Conservation (phyloP, 2,329 filamentous ascomycete species). For the Zymoseptoria pseudotritici region DNA sequence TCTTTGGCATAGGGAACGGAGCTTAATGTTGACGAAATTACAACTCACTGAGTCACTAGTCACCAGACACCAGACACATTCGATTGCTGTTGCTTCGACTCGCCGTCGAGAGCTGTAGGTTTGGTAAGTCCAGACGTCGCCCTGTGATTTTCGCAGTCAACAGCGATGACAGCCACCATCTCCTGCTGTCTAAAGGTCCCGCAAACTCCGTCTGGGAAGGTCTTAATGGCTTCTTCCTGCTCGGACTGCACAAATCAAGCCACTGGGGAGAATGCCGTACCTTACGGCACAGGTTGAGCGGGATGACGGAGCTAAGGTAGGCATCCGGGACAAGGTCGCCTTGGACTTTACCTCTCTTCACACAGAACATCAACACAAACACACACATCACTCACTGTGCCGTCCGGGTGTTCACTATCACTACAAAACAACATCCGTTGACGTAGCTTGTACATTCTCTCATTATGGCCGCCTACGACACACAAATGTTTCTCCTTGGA, state of each 20-base stretch:
- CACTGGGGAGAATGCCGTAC: too few relatives aligned
- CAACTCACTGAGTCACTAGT: background rate
- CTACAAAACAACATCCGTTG: background rate
- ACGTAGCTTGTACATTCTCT: background rate
- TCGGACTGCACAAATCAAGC: too few relatives aligned
- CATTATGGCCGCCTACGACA: background rate
- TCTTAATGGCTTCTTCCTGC: too few relatives aligned
- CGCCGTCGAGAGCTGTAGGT: background rate
- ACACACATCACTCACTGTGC: background rate
- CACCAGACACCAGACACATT: background rate
- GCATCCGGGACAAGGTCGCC: background rate
- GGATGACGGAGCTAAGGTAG: background rate
- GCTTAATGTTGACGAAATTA: background rate
- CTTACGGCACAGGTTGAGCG: too few relatives aligned
- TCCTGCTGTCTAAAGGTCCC: too few relatives aligned
- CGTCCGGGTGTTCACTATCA: background rate
- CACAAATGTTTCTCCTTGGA: background rate
- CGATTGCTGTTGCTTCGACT: background rate
- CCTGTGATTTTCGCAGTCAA: too few relatives aligned
- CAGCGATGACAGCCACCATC: too few relatives aligned
- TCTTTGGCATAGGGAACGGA: background rate
- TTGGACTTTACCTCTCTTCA: background rate
- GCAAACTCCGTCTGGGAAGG: too few relatives aligned
- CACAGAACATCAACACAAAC: background rate
- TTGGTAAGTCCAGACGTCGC: too few relatives aligned